phyloP scores from a whole-genome alignment of 257 asterid species.

The Petunia secreta region DNA sequence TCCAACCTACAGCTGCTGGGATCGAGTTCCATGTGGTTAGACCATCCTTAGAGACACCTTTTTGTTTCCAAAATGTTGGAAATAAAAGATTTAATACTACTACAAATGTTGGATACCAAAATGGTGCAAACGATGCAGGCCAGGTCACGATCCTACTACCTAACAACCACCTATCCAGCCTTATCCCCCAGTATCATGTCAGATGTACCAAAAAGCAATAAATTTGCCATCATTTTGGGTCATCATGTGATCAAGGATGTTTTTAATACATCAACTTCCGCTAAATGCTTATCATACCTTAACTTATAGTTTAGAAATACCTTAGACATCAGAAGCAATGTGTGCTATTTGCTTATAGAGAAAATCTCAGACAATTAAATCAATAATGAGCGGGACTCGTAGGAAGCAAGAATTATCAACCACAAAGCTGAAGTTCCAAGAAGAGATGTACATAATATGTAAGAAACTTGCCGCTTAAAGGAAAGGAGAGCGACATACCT shows the following conservation, averaged over 20 bases:
- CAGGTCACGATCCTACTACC: not conserved
- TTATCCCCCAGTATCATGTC: not conserved
- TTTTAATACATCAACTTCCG: not conserved
- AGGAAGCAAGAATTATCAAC: not conserved
- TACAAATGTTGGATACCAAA: not conserved
- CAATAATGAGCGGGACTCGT: not conserved
- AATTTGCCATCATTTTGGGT: not conserved
- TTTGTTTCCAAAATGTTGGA: not conserved
- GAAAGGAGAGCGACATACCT: slow-evolving; percentile 54
- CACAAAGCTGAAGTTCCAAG: slow-evolving; percentile 15
- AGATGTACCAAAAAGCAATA: not conserved
- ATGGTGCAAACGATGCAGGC: not conserved
- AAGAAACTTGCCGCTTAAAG: slow-evolving; percentile 23
- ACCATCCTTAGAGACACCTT: too few relatives aligned
- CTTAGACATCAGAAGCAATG: not conserved
- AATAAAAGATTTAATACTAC: not conserved
- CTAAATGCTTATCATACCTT: not conserved
- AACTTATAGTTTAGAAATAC: not conserved
- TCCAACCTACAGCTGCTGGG: too few relatives aligned
- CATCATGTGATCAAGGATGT: not conserved
- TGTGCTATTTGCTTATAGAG: not conserved
- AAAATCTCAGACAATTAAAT: not conserved
- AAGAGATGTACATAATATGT: not conserved
- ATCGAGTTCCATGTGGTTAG: too few relatives aligned
- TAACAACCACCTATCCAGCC: not conserved